Percentiles rank a stretch among this genome's conserved stretches.
These are phyloP conservation scores for Penicillium sp. DNA, from an alignment of 2,329 filamentous ascomycete species.

Conservation along the genomic window DNA sequence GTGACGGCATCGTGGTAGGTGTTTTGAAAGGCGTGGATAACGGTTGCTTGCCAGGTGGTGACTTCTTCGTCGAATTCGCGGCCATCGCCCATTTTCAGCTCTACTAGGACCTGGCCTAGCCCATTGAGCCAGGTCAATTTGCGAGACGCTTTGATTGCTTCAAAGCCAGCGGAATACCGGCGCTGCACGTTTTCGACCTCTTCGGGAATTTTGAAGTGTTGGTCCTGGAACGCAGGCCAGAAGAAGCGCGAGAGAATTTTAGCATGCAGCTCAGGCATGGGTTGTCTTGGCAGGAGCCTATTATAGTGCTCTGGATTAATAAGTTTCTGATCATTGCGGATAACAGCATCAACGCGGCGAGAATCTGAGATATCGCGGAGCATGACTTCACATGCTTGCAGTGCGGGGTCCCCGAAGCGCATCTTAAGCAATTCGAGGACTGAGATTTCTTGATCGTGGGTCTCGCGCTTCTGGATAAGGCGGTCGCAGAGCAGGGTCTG, in stretches of 20 bases:
- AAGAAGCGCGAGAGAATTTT: constrained; percentile 91
- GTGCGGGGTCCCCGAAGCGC: constrained; percentile 78
- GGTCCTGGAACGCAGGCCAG: constrained; percentile 78
- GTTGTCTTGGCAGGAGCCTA: constrained; percentile 31
- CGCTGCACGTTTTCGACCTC: constrained; percentile 61
- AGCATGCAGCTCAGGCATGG: constrained; percentile 62
- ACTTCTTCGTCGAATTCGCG: constrained; percentile 70
- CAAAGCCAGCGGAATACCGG: constrained; percentile 74
- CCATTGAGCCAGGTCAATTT: constrained; percentile 88
- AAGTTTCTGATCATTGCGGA: constrained; percentile 58
- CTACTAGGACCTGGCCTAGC: constrained; percentile 76
- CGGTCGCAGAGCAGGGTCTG: constrained; percentile 86
- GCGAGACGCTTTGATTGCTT: constrained; percentile 76
- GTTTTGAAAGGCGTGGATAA: constrained; percentile 79
- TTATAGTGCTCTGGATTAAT: constrained; percentile 9
- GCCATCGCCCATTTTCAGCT: constrained; percentile 75
- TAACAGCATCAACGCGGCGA: constrained; percentile 67
- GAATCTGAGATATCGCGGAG: constrained; percentile 89
- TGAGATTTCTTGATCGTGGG: constrained; percentile 77
- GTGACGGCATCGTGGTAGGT: constrained; percentile 37
- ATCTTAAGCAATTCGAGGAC: constrained; percentile 86
- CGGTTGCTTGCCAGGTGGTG: constrained; percentile 82
- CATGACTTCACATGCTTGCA: constrained; percentile 98
- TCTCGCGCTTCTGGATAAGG: constrained; percentile 64
- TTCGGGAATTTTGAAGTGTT: constrained; percentile 49